phyloP scores from a whole-genome alignment of 2,329 filamentous ascomycete genomes.

The Fusarium torulosum region DNA sequence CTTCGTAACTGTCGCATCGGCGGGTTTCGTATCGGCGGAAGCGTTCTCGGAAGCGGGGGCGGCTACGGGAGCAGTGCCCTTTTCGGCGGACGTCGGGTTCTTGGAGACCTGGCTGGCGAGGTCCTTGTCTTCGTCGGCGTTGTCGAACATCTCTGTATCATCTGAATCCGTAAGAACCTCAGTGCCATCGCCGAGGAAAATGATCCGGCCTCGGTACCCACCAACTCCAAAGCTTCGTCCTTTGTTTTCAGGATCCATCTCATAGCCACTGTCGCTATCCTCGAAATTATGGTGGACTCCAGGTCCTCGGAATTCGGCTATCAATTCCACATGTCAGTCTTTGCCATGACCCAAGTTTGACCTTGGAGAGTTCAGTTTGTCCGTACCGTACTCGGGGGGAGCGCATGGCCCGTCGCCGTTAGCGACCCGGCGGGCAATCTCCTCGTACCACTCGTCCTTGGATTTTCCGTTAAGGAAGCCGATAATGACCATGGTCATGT shows the following conservation, averaged over 20 bases:
- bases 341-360: conserved; percentile 2
- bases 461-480: conserved; percentile 90
- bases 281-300: conserved; percentile 86
- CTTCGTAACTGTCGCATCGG: conserved; percentile 40
- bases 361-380: conserved; percentile 56
- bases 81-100: conserved; percentile 50
- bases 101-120: conserved; percentile 86
- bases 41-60: conserved; percentile 41
- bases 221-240: conserved; percentile 72
- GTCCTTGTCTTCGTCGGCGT: conserved; percentile 86
- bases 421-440: conserved; percentile 92
- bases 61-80: conserved; percentile 41
- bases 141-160: conserved; percentile 94
- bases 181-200: conserved; percentile 94
- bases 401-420: conserved; percentile 98
- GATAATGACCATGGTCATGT: conserved; percentile 98
- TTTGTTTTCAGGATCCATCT: conserved; percentile 77
- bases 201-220: conserved; percentile 86
- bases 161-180: conserved; percentile 90
- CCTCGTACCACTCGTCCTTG: conserved; percentile 98
- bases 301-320: conserved; percentile 87
- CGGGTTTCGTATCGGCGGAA: conserved; percentile 46
- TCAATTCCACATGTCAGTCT: conserved; percentile 33
- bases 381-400: conserved; percentile 99
- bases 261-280: conserved; percentile 82